Evolutionary conservation across 345 rosid genomes (phyloP).

Genomic region (Linum lewisii): DNA sequence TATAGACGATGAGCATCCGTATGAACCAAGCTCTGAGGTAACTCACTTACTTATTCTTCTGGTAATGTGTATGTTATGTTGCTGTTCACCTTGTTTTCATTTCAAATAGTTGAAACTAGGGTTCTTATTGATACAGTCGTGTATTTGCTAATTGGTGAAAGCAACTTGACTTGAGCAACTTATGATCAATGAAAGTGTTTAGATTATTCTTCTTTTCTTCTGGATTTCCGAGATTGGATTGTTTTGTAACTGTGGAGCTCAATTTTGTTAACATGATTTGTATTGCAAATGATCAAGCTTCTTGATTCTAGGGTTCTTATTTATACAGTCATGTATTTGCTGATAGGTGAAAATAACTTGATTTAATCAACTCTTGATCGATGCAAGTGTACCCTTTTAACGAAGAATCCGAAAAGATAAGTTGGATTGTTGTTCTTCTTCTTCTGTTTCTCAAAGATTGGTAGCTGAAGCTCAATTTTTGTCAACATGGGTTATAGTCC

Average conservation of each 20-base stretch:
- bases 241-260: not conserved
- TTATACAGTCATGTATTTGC: not conserved
- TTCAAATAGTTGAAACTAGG: not conserved
- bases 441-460: too few relatives aligned
- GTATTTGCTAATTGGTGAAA: not conserved
- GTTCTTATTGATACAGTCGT: not conserved
- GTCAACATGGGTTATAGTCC: not conserved
- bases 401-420: too few relatives aligned
- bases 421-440: too few relatives aligned
- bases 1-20: slow-evolving; percentile 18
- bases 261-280: not conserved
- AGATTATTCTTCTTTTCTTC: too few relatives aligned
- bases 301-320: not conserved
- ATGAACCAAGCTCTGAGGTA: slow-evolving; percentile 18
- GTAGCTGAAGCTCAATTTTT: not conserved
- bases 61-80: too few relatives aligned
- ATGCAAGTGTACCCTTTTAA: not conserved
- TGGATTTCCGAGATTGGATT: too few relatives aligned
- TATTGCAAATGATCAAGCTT: too few relatives aligned
- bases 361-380: not conserved
- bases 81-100: not conserved
- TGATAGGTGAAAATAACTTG: not conserved
- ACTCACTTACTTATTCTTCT: not conserved
- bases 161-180: not conserved
- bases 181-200: not conserved